Evolutionary conservation across 2,329 filamentous ascomycete species (phyloP).

Genomic region (Thermothelomyces thermophilus): DNA sequence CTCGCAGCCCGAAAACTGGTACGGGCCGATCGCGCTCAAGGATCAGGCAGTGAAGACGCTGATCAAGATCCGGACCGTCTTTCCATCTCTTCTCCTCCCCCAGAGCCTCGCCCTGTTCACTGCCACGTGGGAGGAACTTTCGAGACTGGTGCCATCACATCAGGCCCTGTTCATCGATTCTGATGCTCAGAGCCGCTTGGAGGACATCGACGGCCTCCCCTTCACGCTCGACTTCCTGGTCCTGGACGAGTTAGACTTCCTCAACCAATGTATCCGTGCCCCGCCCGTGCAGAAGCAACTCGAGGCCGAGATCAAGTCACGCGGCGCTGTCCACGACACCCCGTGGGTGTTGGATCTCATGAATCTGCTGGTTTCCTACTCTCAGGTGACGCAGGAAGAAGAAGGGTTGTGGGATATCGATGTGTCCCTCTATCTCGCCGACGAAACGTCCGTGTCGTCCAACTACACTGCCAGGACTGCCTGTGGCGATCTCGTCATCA

Average conservation of each 20-base stretch:
- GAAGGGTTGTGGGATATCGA: conserved; percentile 96
- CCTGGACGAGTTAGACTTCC: conserved; percentile 88
- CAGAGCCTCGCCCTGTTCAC: conserved; percentile 80
- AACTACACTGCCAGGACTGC: conserved; percentile 95
- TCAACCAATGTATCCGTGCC: conserved; percentile 84
- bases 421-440: conserved; percentile 88
- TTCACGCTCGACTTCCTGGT: conserved; percentile 93
- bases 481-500: conserved; percentile 85
- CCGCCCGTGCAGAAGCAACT: conserved; percentile 84
- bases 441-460: conserved; percentile 88
- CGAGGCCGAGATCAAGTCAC: conserved; percentile 65
- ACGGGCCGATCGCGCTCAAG: conserved; percentile 79
- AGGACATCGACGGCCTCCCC: conserved; percentile 84
- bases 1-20: conserved; percentile 62
- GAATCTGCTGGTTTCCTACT: conserved; percentile 76
- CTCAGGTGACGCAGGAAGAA: conserved; percentile 86
- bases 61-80: conserved; percentile 79
- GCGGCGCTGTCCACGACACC: conserved; percentile 54
- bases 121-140: conserved; percentile 83
- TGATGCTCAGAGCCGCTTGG: conserved; percentile 78
- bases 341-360: conserved; percentile 85
- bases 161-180: conserved; percentile 78
- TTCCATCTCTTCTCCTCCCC: conserved; percentile 72
- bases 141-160: conserved; percentile 64
- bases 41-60: conserved; percentile 91